Base-by-base conservation (phyloP, 1,139 yeast species). In the Scheffersomyces illinoinensis region DNA sequence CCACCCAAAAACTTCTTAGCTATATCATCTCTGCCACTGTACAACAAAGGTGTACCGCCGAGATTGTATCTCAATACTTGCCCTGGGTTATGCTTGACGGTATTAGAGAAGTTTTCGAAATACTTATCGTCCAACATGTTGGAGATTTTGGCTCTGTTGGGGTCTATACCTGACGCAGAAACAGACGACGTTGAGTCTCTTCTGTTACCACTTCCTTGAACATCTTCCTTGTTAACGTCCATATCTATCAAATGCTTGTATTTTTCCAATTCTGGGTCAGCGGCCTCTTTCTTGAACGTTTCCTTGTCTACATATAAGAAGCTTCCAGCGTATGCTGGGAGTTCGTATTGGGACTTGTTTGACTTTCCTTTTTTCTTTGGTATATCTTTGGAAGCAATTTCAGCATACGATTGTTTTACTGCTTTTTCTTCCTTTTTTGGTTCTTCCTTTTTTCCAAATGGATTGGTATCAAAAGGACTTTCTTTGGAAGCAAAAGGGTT, bases 61-160 rank as follows among this genome's bases (percentile, higher is more conserved):
- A 88, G 68, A 57, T 92, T 91, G 72, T 93, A 93, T 59, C 99
- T 83, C 53, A 95, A 79, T 2, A 95, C 91, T 73, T 95, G 99
- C 1, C 83, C 81, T 4, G 98, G 95, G 69, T 95, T 95, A 68
- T 89, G 90, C 18, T 88, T 88, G 12, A 91, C 89, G 3, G 86
- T 79, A 56, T 85, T 87, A 46, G 91, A 84, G 71, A 95, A 95
- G 58, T 86, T 85, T 68, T 90, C 93, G 74, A 95, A 95, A 18
- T 84, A 85, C 60, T 85, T 86, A 70, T 93, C 98, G 61, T 89
- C 90, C 62, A 89, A 78, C 77, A 87, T 81, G 53, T 74, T 77
- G 10, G 86, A 75, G 18, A 86, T 75, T 72, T 73, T 83, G 68
- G 65, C 71, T 54, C 71, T 79, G 74, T 70, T 81, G 56, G 81